phyloP scores from a whole-genome alignment of 2,329 filamentous ascomycete genomes.

The Aspergillus tamarii region DNA sequence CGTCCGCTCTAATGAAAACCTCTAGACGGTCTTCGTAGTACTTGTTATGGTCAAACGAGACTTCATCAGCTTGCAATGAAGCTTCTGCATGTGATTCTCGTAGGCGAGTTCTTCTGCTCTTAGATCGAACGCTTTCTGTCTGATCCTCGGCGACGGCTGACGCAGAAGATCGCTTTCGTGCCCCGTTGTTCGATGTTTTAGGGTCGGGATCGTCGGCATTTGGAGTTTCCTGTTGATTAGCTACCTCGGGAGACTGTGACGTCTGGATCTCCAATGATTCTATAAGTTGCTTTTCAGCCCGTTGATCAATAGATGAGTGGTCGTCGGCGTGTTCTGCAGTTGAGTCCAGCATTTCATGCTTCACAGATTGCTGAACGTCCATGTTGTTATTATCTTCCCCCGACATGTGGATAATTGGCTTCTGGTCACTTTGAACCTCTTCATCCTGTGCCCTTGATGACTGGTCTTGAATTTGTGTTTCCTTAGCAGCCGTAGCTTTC shows the following conservation, averaged over 20 bases:
- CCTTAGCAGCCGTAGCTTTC: slow-evolving; percentile 17
- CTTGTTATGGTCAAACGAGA: slow-evolving; percentile 56
- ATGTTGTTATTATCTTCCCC: slow-evolving; percentile 18
- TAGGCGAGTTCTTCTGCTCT: slow-evolving; percentile 64
- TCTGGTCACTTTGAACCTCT: slow-evolving; percentile 9
- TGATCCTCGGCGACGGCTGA: slow-evolving; percentile 62
- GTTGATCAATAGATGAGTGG: slow-evolving; percentile 39
- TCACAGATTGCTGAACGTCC: slow-evolving; percentile 16
- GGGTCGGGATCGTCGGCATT: slow-evolving; percentile 33
- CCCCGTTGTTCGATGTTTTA: slow-evolving; percentile 44
- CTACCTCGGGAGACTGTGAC: slow-evolving; percentile 23
- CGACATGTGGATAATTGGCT: slow-evolving; percentile 23
- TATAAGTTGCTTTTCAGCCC: slow-evolving; percentile 41
- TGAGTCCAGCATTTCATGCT: slow-evolving; percentile 17
- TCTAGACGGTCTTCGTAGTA: slow-evolving; percentile 60
- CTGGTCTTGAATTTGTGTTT: slow-evolving; percentile 22
- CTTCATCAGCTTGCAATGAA: slow-evolving; percentile 48
- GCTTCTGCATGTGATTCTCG: slow-evolving; percentile 59
- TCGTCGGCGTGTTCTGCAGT: slow-evolving; percentile 31
- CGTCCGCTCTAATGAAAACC: slow-evolving; percentile 58
- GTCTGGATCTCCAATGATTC: slow-evolving; percentile 40
- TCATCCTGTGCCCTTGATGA: slow-evolving; percentile 14
- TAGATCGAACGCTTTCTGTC: slow-evolving; percentile 58
- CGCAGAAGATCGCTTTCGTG: slow-evolving; percentile 64
- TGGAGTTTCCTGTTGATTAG: slow-evolving; percentile 25